phyloP scores from a whole-genome alignment of 768 basidiomycete genomes.

The Roridomyces roridus region DNA sequence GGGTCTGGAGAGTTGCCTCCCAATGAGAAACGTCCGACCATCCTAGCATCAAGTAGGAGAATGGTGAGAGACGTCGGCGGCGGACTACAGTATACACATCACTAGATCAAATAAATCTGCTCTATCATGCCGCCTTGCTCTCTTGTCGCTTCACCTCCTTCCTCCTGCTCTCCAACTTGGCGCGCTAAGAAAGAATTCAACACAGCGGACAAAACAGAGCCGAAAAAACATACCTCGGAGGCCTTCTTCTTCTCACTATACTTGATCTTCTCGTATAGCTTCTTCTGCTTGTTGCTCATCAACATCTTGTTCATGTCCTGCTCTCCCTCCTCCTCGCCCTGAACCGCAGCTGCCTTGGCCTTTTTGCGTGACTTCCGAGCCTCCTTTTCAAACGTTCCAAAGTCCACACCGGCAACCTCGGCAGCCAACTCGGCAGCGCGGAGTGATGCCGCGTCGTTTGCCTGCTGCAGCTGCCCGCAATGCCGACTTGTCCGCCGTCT shows the following conservation, averaged over 20 bases:
- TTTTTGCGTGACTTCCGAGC: constrained; percentile 64
- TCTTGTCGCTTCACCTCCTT: constrained; percentile 55
- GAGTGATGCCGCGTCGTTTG: constrained; percentile 67
- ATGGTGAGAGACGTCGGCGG: not conserved
- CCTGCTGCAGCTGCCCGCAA: constrained; percentile 41
- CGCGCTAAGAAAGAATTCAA: constrained; percentile 50
- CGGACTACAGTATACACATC: not conserved
- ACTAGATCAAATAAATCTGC: not conserved
- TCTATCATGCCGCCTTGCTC: constrained; percentile 30
- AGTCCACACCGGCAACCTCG: constrained; percentile 86
- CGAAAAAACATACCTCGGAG: constrained; percentile 66
- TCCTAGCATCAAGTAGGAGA: constrained; percentile 15
- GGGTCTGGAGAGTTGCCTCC: constrained; percentile 27
- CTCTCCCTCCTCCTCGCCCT: constrained; percentile 53
- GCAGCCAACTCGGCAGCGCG: constrained; percentile 92
- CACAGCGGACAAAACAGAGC: not conserved
- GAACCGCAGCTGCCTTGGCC: constrained; percentile 34
- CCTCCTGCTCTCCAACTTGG: constrained; percentile 64
- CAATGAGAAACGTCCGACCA: constrained; percentile 36
- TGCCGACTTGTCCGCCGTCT: constrained; percentile 32
- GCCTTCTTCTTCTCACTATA: constrained; percentile 79
- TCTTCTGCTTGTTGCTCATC: constrained; percentile 94
- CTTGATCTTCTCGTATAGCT: constrained; percentile 94
- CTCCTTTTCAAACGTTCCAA: constrained; percentile 77
- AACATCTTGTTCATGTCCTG: constrained; percentile 96